These are phyloP conservation scores for Pyrenochaeta sp. DNA, from an alignment of 2,329 filamentous ascomycete genomes.

Conservation along the genomic window DNA sequence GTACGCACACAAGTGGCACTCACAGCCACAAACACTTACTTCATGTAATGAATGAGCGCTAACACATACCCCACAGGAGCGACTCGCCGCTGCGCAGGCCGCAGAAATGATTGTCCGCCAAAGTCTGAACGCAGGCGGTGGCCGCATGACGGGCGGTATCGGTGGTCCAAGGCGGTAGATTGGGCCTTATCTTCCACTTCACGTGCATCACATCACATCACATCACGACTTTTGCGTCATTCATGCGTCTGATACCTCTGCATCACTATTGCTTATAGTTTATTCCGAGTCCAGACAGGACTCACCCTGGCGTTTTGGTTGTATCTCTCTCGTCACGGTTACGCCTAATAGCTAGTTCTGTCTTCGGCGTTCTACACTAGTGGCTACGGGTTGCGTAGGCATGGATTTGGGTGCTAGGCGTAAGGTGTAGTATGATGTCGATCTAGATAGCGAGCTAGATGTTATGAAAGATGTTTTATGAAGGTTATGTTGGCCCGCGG, in stretches of 20 bases:
- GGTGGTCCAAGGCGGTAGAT: slow-evolving; percentile 21
- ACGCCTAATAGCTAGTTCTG: background rate
- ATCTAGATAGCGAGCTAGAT: too few species aligned
- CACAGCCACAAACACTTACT: background rate
- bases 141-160: slow-evolving; percentile 58
- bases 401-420: too few species aligned
- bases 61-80: slow-evolving; percentile 60
- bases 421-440: too few species aligned
- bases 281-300: background rate
- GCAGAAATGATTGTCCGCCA: slow-evolving; percentile 95
- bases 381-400: too few species aligned
- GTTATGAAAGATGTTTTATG: too few species aligned
- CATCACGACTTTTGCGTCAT: background rate
- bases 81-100: slow-evolving; percentile 86
- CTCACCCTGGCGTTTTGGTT: background rate
- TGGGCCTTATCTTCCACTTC: background rate
- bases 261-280: slow-evolving; percentile 6
- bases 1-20: slow-evolving; percentile 19
- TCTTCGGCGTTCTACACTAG: background rate
- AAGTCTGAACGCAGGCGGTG: slow-evolving; percentile 73
- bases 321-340: background rate
- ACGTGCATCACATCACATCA: slow-evolving; percentile 5
- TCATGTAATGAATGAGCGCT: background rate
- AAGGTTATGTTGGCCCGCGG: too few species aligned
- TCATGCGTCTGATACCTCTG: slow-evolving; percentile 25